Evolutionary conservation across 306 rosid genomes (phyloP), one percentile per base, ranked within the genome.

Genomic region (Rubus idaeus): DNA sequence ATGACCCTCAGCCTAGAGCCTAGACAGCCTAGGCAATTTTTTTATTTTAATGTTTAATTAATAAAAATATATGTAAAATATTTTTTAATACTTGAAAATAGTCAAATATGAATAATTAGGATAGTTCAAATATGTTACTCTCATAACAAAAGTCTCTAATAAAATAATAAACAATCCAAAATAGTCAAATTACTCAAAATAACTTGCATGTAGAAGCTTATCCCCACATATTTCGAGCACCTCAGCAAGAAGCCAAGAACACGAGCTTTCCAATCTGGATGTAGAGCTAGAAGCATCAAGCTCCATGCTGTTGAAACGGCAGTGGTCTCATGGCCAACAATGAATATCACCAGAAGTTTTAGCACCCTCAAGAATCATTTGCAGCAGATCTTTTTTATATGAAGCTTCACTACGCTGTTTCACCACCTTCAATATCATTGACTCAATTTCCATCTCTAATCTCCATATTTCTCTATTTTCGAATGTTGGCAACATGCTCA

Each of bases 311-410:
- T 70, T 4, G 82, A n/a, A 42, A 73, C 39, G 5, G 79, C 78
- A 21, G 76, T 79, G 46, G 86, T 75, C 50, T 78, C 86, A 12
- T 82, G 80, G 61, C 80, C 86, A 45, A 83, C 86, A 42, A 82
- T 70, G 73, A 71, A 83, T 14, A 83, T 71, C 78, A 5, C 71
- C 80, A 1, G 17, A 60, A 45, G 45, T 80, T 79, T 75, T 62
- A 21, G 92, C 89, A 45, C 95, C 89, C 51, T 93, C 83, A 4
- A 89, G 77, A 75, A 93, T 86, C 96, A 86, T 91, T 71, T 91
- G 97, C 17, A 93, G 58, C 14, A 93, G 90, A 78, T 91, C 96
- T 71, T 89, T 74, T 74, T 86, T 90, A 62, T 65, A 30, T 37
- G 79, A 72, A 41, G 72, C 77, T 37, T 69, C 74, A 47, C 20